These are phyloP conservation scores for Tolypocladium ovalisporum DNA, from an alignment of 2,329 filamentous ascomycete genomes.

Conservation along the genomic window DNA sequence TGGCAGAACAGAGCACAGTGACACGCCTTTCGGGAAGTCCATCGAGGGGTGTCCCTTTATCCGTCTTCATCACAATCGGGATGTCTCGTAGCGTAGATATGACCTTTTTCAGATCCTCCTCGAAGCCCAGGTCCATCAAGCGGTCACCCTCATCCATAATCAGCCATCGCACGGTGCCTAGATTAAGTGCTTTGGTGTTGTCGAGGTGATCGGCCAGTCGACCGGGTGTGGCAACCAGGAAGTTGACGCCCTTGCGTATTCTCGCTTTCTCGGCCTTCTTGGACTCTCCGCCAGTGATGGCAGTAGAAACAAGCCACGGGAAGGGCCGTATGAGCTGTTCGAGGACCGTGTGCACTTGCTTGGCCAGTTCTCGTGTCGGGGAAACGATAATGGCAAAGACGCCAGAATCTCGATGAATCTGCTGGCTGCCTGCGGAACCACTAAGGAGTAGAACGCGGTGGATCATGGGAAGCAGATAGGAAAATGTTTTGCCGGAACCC, in stretches of 20 bases:
- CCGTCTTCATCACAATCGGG: conserved; percentile 45
- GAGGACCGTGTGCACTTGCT: conserved; percentile 82
- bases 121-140: conserved; percentile 97
- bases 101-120: conserved; percentile 83
- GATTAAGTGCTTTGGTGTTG: conserved; percentile 79
- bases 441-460: conserved; percentile 76
- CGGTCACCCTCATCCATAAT: conserved; percentile 93
- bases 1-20: conserved; percentile 90
- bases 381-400: conserved; percentile 91
- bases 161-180: conserved; percentile 85
- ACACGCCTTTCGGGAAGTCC: conserved; percentile 65
- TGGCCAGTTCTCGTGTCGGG: conserved; percentile 86
- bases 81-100: conserved; percentile 67
- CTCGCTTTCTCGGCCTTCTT: conserved; percentile 83
- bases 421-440: conserved; percentile 36
- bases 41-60: conserved; percentile 45
- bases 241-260: conserved; percentile 87
- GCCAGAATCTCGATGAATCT: conserved; percentile 73
- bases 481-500: conserved; percentile 91
- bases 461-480: conserved; percentile 88
- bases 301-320: conserved; percentile 88
- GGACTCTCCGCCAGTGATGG: conserved; percentile 60
- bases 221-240: conserved; percentile 88
- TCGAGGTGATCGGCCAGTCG: conserved; percentile 84
- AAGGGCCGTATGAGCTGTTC: conserved; percentile 80